phyloP scores from a whole-genome alignment of 139 green algal species.

The Pseudopediastrum boryanum region DNA sequence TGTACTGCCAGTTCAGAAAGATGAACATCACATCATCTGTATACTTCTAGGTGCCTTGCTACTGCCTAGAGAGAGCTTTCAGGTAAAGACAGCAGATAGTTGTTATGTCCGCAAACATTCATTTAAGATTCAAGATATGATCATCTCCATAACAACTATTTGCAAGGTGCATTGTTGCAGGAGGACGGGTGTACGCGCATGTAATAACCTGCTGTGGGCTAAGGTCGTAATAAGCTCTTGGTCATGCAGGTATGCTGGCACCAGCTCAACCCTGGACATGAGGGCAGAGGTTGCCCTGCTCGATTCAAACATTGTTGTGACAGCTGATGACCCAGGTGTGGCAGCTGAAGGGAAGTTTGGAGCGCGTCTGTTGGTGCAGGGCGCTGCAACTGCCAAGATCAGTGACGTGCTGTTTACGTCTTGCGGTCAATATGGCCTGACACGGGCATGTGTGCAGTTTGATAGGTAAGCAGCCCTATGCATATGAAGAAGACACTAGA shows the following conservation, averaged over 20 bases:
- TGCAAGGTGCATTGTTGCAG: too few relatives aligned
- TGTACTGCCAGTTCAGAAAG: too few relatives aligned
- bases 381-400: neutral
- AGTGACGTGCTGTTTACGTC: neutral
- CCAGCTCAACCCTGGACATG: conserved; percentile 27
- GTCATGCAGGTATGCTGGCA: neutral
- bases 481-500: neutral
- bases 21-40: too few relatives aligned
- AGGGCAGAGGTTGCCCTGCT: conserved; percentile 46
- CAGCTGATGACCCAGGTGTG: neutral
- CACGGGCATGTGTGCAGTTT: conserved; percentile 19
- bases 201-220: too few relatives aligned
- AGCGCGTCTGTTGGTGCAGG: conserved; percentile 9
- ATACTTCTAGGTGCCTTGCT: too few relatives aligned
- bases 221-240: too few relatives aligned
- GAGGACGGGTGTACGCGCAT: too few relatives aligned
- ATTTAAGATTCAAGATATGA: too few relatives aligned
- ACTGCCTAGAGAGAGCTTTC: too few relatives aligned
- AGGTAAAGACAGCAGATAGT: too few relatives aligned
- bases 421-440: conserved; percentile 32
- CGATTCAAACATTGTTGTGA: conserved; percentile 46
- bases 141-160: too few relatives aligned
- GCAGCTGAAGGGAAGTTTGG: conserved; percentile 29
- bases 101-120: too few relatives aligned
- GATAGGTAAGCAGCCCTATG: neutral